Base-by-base conservation (phyloP, 2,329 filamentous ascomycete genomes). In the Aspergillus sp. region DNA sequence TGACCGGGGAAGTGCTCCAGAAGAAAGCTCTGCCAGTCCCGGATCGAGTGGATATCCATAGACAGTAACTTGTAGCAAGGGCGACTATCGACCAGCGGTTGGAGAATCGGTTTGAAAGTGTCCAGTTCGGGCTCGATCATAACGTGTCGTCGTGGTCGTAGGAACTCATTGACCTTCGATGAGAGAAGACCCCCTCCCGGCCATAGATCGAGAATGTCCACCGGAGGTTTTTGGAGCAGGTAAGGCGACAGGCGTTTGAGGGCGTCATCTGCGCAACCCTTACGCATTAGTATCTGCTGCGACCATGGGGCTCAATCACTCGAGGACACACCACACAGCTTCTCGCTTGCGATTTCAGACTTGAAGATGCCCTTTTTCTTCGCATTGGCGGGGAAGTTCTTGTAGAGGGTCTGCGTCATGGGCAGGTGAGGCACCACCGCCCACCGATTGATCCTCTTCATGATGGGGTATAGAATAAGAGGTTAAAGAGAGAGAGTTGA, bases 161-260 rank as follows among this genome's bases (percentile, higher is more conserved):
- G 77, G 43, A 81, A 75, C 0, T 89, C 79, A 66, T 96, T 85
- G 1, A 97, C 76, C 63, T 87, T 89, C 23, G 78, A 77, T 31
- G 92, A 96, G 84, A 88, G 94, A 2, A 96, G 49, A 7, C 91
- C 90, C 1, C 76, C 76, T 13, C 91, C 91, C 0, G 93, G 93
- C 68, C 92, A 90, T 51, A 96, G 76, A 66, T 97, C 93, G 62
- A 99, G 77, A 42, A 97, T 81, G 63, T 96, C 91, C 72, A 92
- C 91, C 49, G 89, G 89, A 46, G 78, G 76, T 69, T 94, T 87
- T 42, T 84, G 81, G 31, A 83, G 75, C 16, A 97, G 79, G 2
- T 84, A 85, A 1, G 82, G 80, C 2, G 81, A 83, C n/a, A 95
- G 74, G 55, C 89, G 89, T 5, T 82, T 68, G 43, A 96, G 62